phyloP scores from a whole-genome alignment of 2,329 filamentous ascomycete species.

The Aspergillus fumigatiaffinis region DNA sequence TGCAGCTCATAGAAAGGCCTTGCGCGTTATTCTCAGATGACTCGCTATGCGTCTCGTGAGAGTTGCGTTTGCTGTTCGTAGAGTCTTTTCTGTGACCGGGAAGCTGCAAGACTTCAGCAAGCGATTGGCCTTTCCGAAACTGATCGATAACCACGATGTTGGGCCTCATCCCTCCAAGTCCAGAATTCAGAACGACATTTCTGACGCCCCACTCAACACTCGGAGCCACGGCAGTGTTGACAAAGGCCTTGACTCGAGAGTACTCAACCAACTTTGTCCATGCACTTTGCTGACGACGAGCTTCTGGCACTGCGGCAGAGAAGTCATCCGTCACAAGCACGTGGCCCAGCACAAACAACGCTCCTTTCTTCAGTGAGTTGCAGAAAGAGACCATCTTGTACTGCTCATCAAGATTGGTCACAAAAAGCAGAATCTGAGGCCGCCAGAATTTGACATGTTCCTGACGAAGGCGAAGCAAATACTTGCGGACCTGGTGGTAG shows the following conservation, averaged over 20 bases:
- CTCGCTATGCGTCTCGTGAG: conserved; percentile 10
- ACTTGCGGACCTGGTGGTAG: conserved; percentile 84
- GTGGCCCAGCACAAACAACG: conserved; percentile 78
- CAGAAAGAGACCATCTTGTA: conserved; percentile 85
- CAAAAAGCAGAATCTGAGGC: conserved; percentile 77
- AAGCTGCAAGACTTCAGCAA: conserved; percentile 54
- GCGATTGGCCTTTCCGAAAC: conserved; percentile 58
- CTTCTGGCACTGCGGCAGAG: conserved; percentile 71
- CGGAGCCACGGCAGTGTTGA: conserved; percentile 80
- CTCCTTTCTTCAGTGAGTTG: conserved; percentile 85
- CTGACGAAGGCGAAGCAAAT: conserved; percentile 73
- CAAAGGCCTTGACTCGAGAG: conserved; percentile 82
- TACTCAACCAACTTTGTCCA: conserved; percentile 88
- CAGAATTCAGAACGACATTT: conserved; percentile 76
- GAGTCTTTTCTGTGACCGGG: conserved; percentile 28
- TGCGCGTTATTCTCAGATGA: conserved; percentile 63
- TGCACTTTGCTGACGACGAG: conserved; percentile 71
- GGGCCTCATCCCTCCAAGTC: conserved; percentile 80
- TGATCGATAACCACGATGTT: conserved; percentile 83
- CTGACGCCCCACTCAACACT: conserved; percentile 79
- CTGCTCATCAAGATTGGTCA: conserved; percentile 77
- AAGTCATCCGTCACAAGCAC: conserved; percentile 86
- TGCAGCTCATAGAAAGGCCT: conserved; percentile 65
- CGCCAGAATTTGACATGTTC: conserved; percentile 95
- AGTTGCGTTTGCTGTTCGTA: conserved; percentile 16